These are phyloP conservation scores for Hymenoscyphus occultus DNA, from an alignment of 2,329 filamentous ascomycete genomes.

Conservation along the genomic window DNA sequence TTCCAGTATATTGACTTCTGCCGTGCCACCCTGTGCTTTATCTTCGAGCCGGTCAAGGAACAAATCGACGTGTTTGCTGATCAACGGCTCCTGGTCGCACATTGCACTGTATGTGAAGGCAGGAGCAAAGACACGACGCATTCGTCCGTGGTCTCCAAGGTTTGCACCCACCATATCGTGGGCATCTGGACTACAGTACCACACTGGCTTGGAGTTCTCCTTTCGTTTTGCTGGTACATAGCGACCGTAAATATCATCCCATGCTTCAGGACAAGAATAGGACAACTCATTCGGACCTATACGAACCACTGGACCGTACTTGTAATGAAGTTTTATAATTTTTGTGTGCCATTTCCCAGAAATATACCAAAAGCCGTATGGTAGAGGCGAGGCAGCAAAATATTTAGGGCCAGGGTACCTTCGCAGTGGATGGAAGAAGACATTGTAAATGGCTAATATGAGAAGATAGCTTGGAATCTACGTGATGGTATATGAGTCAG, in stretches of 20 bases:
- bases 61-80: conserved; percentile 17
- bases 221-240: background rate
- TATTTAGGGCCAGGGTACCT: background rate
- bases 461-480: too few relatives aligned
- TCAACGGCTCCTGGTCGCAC: background rate
- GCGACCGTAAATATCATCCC: background rate
- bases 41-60: conserved; percentile 1
- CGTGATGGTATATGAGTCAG: too few relatives aligned
- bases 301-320: background rate
- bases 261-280: background rate
- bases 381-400: background rate
- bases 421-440: background rate
- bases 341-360: background rate
- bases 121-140: background rate
- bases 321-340: background rate
- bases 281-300: background rate
- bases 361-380: background rate
- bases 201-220: background rate
- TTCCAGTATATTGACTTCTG: background rate
- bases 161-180: background rate
- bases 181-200: background rate
- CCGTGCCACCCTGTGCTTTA: background rate
- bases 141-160: background rate
- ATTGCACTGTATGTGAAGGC: background rate
- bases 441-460: background rate